Conservation (phyloP, 2,329 filamentous ascomycete genomes). For the Westerdykella ornata region DNA sequence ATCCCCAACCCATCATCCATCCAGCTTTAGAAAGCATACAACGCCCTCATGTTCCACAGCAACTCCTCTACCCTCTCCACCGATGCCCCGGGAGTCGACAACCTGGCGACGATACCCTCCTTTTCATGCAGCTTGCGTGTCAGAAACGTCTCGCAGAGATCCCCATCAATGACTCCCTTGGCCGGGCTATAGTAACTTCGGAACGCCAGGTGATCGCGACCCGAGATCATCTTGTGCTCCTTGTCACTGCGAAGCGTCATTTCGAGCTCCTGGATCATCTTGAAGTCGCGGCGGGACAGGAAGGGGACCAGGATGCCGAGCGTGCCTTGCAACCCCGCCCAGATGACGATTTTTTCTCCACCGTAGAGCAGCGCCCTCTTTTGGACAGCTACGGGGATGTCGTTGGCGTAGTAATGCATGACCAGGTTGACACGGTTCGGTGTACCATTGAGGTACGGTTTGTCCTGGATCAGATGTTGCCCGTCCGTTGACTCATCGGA, state of each 20-base stretch:
- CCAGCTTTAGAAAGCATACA: conserved; percentile 28
- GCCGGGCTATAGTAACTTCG: conserved; percentile 92
- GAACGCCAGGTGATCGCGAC: conserved; percentile 92
- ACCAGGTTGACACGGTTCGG: conserved; percentile 78
- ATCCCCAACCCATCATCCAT: neutral
- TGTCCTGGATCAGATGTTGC: conserved; percentile 82
- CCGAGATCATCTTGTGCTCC: conserved; percentile 81
- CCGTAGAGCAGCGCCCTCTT: conserved; percentile 87
- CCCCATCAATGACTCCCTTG: conserved; percentile 94
- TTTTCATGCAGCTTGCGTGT: conserved; percentile 82
- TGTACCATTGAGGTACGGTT: conserved; percentile 82
- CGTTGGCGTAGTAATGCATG: conserved; percentile 83
- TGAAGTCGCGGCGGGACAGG: conserved; percentile 81
- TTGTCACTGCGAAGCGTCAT: conserved; percentile 64
- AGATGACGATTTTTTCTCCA: conserved; percentile 83
- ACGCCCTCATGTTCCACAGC: conserved; percentile 49
- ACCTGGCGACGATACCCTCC: conserved; percentile 75
- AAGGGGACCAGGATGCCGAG: conserved; percentile 92
- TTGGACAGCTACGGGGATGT: conserved; percentile 83
- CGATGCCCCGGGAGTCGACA: conserved; percentile 43
- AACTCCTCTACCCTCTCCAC: conserved; percentile 88
- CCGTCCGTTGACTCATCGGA: conserved; percentile 89
- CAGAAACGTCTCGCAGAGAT: conserved; percentile 88
- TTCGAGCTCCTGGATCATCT: conserved; percentile 95
- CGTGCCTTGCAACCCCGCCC: conserved; percentile 91